phyloP scores from a whole-genome alignment of 2,329 filamentous ascomycete species.

The Graphilbum fragrans region DNA sequence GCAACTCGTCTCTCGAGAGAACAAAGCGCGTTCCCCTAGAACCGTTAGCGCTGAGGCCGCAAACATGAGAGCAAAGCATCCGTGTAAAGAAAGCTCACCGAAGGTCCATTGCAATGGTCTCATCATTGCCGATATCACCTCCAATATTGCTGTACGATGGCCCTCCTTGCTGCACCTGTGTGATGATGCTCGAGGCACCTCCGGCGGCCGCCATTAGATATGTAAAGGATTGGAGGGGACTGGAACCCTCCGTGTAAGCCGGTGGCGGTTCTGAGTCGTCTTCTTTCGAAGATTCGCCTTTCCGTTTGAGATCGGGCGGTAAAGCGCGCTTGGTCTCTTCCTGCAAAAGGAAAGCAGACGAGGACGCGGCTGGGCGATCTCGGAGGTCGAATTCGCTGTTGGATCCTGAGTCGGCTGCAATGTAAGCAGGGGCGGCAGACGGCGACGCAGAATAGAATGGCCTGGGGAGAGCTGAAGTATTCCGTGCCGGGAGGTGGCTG shows the following conservation, averaged over 20 bases:
- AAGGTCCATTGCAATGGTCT: constrained; percentile 89
- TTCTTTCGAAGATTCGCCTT: constrained; percentile 52
- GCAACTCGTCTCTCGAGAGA: constrained; percentile 83
- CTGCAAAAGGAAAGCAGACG: constrained; percentile 23
- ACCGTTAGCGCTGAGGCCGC: constrained; percentile 1
- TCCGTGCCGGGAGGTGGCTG: background rate
- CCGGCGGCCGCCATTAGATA: constrained; percentile 98
- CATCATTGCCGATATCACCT: constrained; percentile 73
- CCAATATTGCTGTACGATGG: constrained; percentile 81
- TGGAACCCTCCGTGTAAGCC: constrained; percentile 89
- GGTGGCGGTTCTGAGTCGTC: constrained; percentile 87
- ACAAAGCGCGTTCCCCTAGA: constrained; percentile 85
- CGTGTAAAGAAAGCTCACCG: constrained; percentile 48
- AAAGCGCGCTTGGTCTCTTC: constrained; percentile 76
- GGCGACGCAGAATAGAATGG: constrained; percentile 14
- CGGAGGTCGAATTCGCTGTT: constrained; percentile 7
- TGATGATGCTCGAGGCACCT: constrained; percentile 96
- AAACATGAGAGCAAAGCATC: background rate
- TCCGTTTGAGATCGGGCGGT: constrained; percentile 68
- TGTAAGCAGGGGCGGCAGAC: constrained; percentile 43
- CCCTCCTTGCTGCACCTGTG: constrained; percentile 91
- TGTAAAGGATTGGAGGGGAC: constrained; percentile 81
- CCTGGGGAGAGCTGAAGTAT: too few relatives aligned
- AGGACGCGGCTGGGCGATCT: background rate
- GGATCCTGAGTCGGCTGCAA: constrained; percentile 26